Base-by-base conservation (phyloP, 2,329 filamentous ascomycete genomes). In the Exophiala aquamarina region DNA sequence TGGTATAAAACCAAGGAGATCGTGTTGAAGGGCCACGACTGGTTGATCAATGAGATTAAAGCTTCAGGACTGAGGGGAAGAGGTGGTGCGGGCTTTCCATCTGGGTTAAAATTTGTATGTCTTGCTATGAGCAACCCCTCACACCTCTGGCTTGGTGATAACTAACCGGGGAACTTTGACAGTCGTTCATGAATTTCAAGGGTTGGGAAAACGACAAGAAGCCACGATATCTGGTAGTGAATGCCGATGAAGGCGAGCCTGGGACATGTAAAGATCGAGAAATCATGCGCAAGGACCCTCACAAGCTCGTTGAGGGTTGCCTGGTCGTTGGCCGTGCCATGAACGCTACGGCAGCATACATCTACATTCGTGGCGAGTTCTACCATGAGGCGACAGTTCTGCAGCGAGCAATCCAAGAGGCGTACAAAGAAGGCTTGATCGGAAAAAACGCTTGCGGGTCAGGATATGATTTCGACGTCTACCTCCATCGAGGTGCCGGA, bases 1-100 rank as follows among this genome's bases (percentile, higher is more conserved):
- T 98, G 93, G 93, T 83, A 98, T 77, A 95, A 94, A 81, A 98
- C 93, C 46, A 98, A 98, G 81, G 93, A 98, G 70, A 98, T 98
- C 49, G 72, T 98, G 50, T 74, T 89, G 61, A 98, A 98, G 79
- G 93, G 93, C 47, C 89, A 98, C 72, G 92, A 98, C 64, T 98
- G 93, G 85, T 94, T 98, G 70, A 97, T 98, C 65, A 86, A 86
- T 59, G 93, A 98, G 74, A 82, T 98, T 74, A 98, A 98, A 81
- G 83, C 91, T 20, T 98, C 93, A 10, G 93, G 93, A 63, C 82
- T 98, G 56, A 84, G 93, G 72, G 93, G 93, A 62, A 87, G 93
- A 75, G 93, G 93, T 72, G 93, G 93, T 73, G 93, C 93, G 71
- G 93, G 93, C 65, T 98, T 98, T 71, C 93, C 93, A 54, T 97